Conservation (phyloP, 2,329 filamentous ascomycete genomes). For the Fusarium lateritium region DNA sequence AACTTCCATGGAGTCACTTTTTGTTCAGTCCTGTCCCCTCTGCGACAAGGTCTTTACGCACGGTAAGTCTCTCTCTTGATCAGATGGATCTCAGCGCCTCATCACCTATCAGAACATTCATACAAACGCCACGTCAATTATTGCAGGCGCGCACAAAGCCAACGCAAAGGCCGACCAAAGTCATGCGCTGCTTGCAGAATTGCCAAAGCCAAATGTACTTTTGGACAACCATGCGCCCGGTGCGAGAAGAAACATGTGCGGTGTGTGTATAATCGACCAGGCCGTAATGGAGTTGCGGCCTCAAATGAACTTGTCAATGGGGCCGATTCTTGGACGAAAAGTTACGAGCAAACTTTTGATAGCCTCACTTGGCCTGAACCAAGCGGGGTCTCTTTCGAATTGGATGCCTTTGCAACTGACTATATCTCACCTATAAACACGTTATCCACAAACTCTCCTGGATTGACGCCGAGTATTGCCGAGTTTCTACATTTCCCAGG, state of each 20-base stretch:
- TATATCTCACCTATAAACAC: neutral
- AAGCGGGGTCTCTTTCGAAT: neutral
- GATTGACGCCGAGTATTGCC: accelerated
- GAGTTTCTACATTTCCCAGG: accelerated
- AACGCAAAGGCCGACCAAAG: conserved; percentile 45
- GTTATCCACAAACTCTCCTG: accelerated
- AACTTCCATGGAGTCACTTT: conserved; percentile 3
- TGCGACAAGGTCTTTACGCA: conserved; percentile 43
- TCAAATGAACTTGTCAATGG: neutral
- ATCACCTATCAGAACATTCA: conserved; percentile 28
- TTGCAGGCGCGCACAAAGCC: conserved; percentile 43
- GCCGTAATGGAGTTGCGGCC: accelerated
- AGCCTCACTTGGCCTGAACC: neutral
- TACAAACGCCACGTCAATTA: conserved; percentile 49
- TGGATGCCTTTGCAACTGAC: neutral
- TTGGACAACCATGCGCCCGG: conserved; percentile 42
- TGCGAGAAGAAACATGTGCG: conserved; percentile 32
- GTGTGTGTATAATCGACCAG: conserved; percentile 30
- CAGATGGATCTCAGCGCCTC: neutral
- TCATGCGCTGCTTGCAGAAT: conserved; percentile 42
- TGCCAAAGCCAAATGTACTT: conserved; percentile 47
- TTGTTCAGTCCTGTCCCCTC: conserved; percentile 32
- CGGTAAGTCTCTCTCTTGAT: conserved; percentile 16
- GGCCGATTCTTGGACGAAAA: neutral
- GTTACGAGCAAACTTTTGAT: neutral